phyloP scores from a whole-genome alignment of 371 early-diverging fungal species.

The Catenaria anguillulae region DNA sequence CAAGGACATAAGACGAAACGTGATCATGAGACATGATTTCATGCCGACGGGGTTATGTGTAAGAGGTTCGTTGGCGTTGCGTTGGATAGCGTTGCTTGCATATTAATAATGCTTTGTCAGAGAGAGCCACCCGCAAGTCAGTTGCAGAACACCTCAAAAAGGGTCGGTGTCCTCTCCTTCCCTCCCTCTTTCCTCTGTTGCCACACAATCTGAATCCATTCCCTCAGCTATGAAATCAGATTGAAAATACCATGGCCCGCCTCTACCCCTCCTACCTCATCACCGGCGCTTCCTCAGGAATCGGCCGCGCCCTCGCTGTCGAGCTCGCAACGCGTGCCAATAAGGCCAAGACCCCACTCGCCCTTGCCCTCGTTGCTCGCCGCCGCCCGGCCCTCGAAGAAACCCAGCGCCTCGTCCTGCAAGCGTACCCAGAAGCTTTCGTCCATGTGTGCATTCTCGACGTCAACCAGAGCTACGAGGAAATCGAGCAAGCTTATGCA shows the following conservation, averaged over 20 bases:
- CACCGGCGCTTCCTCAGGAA: neutral
- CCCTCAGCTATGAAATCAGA: neutral
- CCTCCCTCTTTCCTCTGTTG: too few species aligned
- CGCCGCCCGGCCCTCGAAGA: neutral
- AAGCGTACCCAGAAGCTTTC: neutral
- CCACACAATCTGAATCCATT: too few species aligned
- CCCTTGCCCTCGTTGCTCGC: neutral
- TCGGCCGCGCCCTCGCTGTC: neutral
- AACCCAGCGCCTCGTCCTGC: neutral
- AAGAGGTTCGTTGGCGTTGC: too few species aligned
- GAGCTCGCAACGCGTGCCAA: neutral
- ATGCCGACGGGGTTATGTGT: too few species aligned
- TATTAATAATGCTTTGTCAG: too few species aligned
- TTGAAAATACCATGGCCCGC: too few species aligned
- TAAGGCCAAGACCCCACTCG: neutral
- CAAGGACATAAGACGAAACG: too few species aligned
- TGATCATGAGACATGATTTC: too few species aligned
- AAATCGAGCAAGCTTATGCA: neutral
- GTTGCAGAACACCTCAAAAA: too few species aligned
- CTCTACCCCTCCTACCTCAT: constrained; percentile 1
- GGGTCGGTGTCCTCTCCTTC: too few species aligned
- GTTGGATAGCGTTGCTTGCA: too few species aligned
- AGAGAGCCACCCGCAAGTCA: too few species aligned
- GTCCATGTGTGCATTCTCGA: neutral
- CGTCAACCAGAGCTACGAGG: neutral